These are phyloP conservation scores for Mycogone perniciosa DNA, from an alignment of 2,329 filamentous ascomycete genomes.

Conservation along the genomic window DNA sequence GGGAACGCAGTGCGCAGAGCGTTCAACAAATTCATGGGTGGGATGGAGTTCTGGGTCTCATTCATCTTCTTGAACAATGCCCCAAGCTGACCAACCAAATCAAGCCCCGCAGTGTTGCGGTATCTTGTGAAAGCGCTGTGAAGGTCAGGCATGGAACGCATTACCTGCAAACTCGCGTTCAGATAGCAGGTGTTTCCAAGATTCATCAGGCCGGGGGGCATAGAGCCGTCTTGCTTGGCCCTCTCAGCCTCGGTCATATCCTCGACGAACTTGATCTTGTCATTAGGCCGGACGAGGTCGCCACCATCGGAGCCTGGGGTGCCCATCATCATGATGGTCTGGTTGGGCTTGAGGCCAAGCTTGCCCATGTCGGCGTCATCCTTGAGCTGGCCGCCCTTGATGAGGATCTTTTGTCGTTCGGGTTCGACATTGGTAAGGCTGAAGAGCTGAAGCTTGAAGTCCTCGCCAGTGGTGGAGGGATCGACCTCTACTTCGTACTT, in stretches of 20 bases:
- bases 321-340: conserved; percentile 94
- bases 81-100: conserved; percentile 71
- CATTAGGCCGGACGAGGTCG: conserved; percentile 64
- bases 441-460: conserved; percentile 92
- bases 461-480: conserved; percentile 74
- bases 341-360: conserved; percentile 77
- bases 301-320: conserved; percentile 64
- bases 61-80: conserved; percentile 86
- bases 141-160: conserved; percentile 84
- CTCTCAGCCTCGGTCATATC: conserved; percentile 96
- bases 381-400: conserved; percentile 92
- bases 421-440: conserved; percentile 94
- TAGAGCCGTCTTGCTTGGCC: conserved; percentile 75
- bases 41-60: conserved; percentile 79
- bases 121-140: conserved; percentile 68
- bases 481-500: conserved; percentile 94
- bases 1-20: conserved; percentile 75
- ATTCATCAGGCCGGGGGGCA: conserved; percentile 82
- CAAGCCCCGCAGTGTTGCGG: conserved; percentile 37
- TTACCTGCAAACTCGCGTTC: conserved; percentile 91
- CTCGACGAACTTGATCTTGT: conserved; percentile 82
- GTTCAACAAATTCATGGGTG: conserved; percentile 75
- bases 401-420: conserved; percentile 88
- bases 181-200: conserved; percentile 98
- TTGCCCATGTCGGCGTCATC: conserved; percentile 84